Evolutionary conservation across 306 rosid species (phyloP), one percentile per base, ranked within the genome.

Genomic region (Vicia sativa): DNA sequence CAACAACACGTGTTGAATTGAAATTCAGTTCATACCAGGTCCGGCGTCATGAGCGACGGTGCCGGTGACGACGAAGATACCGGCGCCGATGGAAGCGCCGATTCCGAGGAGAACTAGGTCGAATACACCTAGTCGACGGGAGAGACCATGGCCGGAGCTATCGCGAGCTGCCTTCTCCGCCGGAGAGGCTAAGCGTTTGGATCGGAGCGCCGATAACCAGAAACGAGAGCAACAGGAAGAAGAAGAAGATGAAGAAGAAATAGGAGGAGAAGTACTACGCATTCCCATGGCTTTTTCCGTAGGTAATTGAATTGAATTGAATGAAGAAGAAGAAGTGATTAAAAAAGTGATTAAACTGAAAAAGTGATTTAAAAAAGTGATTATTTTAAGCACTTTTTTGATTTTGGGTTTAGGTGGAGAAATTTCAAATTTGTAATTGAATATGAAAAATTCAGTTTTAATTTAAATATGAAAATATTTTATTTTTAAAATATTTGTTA

Each of bases 51-150:
- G 92, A 60, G 99, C 99, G 43, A 93, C 99, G 68, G 97, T 93
- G 39, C 99, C 97, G 63, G 99, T 93, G 66, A 93, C 77, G 56
- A 93, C 96, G 69, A 93, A 93, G 19, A 90, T 90, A 1, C 99
- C 97, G 25, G 97, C 95, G 16, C 97, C 97, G 18, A 93, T 90
- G 68, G 97, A 93, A n/a, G 97, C 96, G 12, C 96, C 99, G 60
- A 93, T 80, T 8, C 97, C 95, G 55, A 93, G 79, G 52, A 93
- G 96, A 9, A 93, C n/a, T 44, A 93, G 97, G 71, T 93, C 99
- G 46, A 90, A 4, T 61, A 83, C 79, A 43, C 96, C 92, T 14
- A 93, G 99, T 4, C 88, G 86, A 34, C 97, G 96, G 58, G 89
- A 81, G 44, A 93, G 99, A 13, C 90, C 97, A 0, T 75, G 83